Evolutionary conservation across 305 asterid genomes (phyloP).

Genomic region (Rubia tinctorum): DNA sequence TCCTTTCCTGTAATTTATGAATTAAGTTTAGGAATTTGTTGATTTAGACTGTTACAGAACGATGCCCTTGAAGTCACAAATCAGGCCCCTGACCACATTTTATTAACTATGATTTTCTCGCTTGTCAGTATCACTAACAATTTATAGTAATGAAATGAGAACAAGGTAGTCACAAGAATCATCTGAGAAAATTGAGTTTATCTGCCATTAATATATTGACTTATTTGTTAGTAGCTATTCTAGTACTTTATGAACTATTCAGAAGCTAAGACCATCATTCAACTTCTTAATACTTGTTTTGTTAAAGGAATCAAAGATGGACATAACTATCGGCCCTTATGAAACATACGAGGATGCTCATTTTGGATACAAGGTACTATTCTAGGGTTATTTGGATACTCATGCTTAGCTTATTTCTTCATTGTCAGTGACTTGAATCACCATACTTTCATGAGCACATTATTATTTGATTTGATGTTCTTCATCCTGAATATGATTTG

Average conservation of each 20-base stretch:
- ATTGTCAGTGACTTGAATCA: not conserved
- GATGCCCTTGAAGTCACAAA: not conserved
- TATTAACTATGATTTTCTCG: not conserved
- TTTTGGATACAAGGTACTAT: conserved; percentile 91
- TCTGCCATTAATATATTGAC: not conserved
- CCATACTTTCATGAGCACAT: not conserved
- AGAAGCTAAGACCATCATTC: not conserved
- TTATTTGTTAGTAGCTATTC: not conserved
- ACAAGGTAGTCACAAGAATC: not conserved
- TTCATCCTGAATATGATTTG: not conserved
- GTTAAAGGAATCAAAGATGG: conserved; percentile 88
- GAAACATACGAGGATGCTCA: conserved; percentile 94
- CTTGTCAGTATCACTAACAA: not conserved
- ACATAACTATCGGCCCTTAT: conserved; percentile 92
- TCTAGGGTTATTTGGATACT: not conserved
- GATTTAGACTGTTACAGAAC: not conserved
- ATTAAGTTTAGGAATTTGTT: not conserved
- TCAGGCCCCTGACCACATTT: not conserved
- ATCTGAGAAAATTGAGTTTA: not conserved
- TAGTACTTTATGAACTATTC: not conserved
- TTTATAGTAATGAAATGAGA: not conserved
- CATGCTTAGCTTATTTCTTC: conserved; percentile 4
- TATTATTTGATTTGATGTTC: not conserved
- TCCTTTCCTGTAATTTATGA: not conserved
- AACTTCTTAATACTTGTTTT: conserved; percentile 17